These are phyloP conservation scores for Candida patagonica DNA, from an alignment of 805 yeast species.

Conservation along the genomic window DNA sequence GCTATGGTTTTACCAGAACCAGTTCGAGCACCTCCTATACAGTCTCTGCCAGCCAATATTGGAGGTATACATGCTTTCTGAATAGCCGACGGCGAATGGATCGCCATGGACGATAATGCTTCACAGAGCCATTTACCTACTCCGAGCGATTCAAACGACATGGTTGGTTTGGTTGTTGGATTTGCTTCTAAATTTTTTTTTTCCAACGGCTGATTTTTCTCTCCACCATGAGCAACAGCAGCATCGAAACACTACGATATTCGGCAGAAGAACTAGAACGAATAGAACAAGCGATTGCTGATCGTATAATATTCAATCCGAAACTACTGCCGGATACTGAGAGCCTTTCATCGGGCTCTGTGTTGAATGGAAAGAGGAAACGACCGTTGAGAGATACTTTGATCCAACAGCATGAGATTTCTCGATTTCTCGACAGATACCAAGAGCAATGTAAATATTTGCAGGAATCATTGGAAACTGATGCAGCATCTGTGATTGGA, in stretches of 20 bases:
- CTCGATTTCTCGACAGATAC: slow-evolving; percentile 40
- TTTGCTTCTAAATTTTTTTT: not conserved
- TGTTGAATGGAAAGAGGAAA: slow-evolving; percentile 29
- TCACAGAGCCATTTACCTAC: slow-evolving; percentile 82
- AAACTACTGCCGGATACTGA: slow-evolving; percentile 34
- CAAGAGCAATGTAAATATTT: slow-evolving; percentile 25
- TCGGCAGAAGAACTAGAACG: slow-evolving; percentile 49
- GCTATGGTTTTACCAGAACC: slow-evolving; percentile 98
- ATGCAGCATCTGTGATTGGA: slow-evolving; percentile 5
- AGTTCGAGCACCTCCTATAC: slow-evolving; percentile 97
- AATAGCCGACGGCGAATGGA: slow-evolving; percentile 74
- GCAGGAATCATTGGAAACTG: slow-evolving; percentile 5
- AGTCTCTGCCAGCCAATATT: slow-evolving; percentile 73
- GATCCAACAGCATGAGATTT: slow-evolving; percentile 61
- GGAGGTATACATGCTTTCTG: slow-evolving; percentile 85
- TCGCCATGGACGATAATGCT: slow-evolving; percentile 71
- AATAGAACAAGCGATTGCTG: slow-evolving; percentile 57
- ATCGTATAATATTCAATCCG: slow-evolving; percentile 51
- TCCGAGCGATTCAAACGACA: slow-evolving; percentile 54
- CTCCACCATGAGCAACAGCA: slow-evolving; percentile 5
- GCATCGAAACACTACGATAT: slow-evolving; percentile 19
- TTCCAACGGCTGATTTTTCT: not conserved
- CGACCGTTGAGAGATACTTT: slow-evolving; percentile 43
- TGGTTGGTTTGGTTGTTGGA: slow-evolving; percentile 4
- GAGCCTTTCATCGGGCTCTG: slow-evolving; percentile 18